Evolutionary conservation across 257 asterid genomes (phyloP).

Genomic region (Solanum sejunctum): DNA sequence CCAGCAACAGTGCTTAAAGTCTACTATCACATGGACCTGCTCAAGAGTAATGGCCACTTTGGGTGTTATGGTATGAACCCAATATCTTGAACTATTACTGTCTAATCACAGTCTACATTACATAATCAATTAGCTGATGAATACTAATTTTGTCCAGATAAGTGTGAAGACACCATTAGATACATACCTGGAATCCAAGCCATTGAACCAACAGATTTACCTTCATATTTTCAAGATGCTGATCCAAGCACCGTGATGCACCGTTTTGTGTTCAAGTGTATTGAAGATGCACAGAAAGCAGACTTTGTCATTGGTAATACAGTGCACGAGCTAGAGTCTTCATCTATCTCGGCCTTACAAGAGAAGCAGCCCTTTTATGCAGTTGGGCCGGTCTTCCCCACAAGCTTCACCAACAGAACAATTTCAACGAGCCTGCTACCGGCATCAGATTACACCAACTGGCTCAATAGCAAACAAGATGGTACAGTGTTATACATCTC

Average conservation of each 20-base stretch:
- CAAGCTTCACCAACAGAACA: neutral
- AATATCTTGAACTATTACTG: neutral
- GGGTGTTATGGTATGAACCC: slow-evolving; percentile 11
- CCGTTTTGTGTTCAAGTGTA: neutral
- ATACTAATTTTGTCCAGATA: neutral
- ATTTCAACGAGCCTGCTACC: slow-evolving; percentile 1
- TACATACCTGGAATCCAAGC: slow-evolving; percentile 12
- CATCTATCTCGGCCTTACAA: slow-evolving; percentile 2
- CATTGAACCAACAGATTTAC: neutral
- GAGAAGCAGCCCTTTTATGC: slow-evolving; percentile 2
- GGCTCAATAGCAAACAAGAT: slow-evolving; percentile 5
- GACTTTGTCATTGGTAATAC: slow-evolving; percentile 10
- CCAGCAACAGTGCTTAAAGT: slow-evolving; percentile 31
- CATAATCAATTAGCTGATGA: neutral
- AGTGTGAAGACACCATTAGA: slow-evolving; percentile 2
- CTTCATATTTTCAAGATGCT: neutral
- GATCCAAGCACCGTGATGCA: neutral
- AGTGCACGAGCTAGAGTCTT: slow-evolving; percentile 11
- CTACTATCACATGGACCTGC: slow-evolving; percentile 32
- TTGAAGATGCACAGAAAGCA: slow-evolving; percentile 6
- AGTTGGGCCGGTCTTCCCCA: slow-evolving; percentile 10
- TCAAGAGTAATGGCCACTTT: slow-evolving; percentile 30
- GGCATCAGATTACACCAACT: neutral
- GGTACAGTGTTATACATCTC: slow-evolving; percentile 17
- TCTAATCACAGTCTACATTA: neutral